Evolutionary conservation across 176 grass and related monocot genomes (phyloP).

Genomic region (Carex pumila): DNA sequence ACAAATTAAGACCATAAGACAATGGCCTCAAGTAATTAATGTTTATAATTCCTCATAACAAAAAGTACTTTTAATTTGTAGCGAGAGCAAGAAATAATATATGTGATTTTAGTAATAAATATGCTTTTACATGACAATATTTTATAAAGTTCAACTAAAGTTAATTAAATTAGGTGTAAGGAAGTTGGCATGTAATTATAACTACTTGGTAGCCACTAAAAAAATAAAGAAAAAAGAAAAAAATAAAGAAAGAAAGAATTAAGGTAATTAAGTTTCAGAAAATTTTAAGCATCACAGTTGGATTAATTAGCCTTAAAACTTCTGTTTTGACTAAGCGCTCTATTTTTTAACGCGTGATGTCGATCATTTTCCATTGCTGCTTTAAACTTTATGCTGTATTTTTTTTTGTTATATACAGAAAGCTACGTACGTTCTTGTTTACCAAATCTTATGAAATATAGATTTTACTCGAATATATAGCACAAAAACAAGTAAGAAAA

Average conservation of each 20-base stretch:
- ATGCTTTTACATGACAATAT: neutral
- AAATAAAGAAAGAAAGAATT: too few species aligned
- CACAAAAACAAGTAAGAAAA: too few species aligned
- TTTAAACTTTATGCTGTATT: neutral
- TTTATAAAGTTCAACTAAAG: neutral
- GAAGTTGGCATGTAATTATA: too few species aligned
- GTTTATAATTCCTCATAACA: too few species aligned
- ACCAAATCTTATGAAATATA: neutral
- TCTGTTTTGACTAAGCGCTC: neutral
- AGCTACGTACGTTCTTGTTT: neutral
- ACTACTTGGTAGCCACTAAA: too few species aligned
- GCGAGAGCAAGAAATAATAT: neutral
- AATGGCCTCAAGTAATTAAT: neutral
- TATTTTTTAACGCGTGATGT: neutral
- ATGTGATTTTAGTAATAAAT: neutral
- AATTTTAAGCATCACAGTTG: neutral
- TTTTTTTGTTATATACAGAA: neutral
- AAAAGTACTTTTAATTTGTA: neutral
- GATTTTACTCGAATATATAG: too few species aligned
- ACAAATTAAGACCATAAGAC: neutral
- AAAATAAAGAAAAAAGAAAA: too few species aligned
- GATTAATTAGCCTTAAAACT: neutral
- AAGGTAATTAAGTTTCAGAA: neutral
- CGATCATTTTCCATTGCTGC: neutral
- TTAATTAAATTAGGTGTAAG: too few species aligned